Evolutionary conservation across 163 green algal species (phyloP).

Genomic region (Picocystis sp.): DNA sequence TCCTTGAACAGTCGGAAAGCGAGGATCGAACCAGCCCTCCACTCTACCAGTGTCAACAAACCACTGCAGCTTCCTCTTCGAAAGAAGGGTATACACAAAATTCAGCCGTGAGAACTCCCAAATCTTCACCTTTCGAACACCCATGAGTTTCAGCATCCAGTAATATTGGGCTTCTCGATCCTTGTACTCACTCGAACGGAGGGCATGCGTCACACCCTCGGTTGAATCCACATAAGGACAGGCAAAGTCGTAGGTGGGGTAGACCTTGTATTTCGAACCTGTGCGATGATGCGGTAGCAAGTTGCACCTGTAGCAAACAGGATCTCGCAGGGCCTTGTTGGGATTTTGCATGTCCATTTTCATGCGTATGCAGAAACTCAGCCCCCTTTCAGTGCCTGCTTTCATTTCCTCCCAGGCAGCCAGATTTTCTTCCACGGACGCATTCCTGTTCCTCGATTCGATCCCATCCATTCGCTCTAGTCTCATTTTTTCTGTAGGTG

Average conservation of each 20-base stretch:
- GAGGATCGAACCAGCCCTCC: slow-evolving; percentile 79
- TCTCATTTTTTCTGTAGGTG: slow-evolving; percentile 29
- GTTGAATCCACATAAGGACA: slow-evolving; percentile 88
- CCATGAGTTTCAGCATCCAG: slow-evolving; percentile 21
- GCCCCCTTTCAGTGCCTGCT: slow-evolving; percentile 37
- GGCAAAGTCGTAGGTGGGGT: slow-evolving; percentile 96
- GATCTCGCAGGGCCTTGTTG: slow-evolving; percentile 65
- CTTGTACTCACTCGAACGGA: slow-evolving; percentile 89
- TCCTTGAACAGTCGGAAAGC: slow-evolving; percentile 91
- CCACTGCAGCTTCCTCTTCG: slow-evolving; percentile 93
- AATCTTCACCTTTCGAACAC: slow-evolving; percentile 80
- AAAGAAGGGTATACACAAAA: slow-evolving; percentile 90
- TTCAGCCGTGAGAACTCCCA: slow-evolving; percentile 95
- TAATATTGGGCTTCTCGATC: slow-evolving; percentile 43
- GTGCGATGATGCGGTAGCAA: slow-evolving; percentile 74
- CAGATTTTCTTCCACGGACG: slow-evolving; percentile 64
- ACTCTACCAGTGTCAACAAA: slow-evolving; percentile 64
- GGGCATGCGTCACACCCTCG: slow-evolving; percentile 90
- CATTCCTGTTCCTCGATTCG: slow-evolving; percentile 42
- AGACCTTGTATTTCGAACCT: slow-evolving; percentile 58
- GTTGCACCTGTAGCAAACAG: slow-evolving; percentile 90
- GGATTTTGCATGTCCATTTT: slow-evolving; percentile 58
- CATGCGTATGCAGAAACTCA: slow-evolving; percentile 28
- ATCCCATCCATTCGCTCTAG: slow-evolving; percentile 70
- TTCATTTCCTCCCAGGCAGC: slow-evolving; percentile 74